These are phyloP conservation scores for Magnaporthiopsis rhizophila DNA, from an alignment of 2,329 filamentous ascomycete genomes.

Conservation along the genomic window DNA sequence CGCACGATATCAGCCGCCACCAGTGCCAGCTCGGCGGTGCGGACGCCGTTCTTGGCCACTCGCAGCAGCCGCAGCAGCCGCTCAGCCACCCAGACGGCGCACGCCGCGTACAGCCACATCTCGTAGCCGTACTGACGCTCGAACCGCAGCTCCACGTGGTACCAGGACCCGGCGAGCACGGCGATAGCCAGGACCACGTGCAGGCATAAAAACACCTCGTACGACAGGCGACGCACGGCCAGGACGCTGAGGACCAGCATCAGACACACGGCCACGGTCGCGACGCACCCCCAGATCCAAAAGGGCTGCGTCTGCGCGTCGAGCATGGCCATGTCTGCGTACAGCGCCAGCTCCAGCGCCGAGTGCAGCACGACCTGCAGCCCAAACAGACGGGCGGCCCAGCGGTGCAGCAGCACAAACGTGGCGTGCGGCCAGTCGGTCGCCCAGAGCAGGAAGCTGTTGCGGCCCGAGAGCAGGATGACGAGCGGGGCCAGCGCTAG, in stretches of 20 bases:
- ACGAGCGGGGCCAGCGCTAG: conserved; percentile 19
- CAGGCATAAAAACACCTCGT: conserved; percentile 9
- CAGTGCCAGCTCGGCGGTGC: conserved; percentile 18
- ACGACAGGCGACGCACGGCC: background rate
- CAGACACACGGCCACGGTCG: background rate
- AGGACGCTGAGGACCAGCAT: conserved; percentile 4
- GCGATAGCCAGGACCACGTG: conserved; percentile 9
- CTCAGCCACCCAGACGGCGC: conserved; percentile 30
- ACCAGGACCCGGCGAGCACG: conserved; percentile 10
- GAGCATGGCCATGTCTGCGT: conserved; percentile 20
- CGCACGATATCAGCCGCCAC: conserved; percentile 23
- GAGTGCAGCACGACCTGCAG: conserved; percentile 39
- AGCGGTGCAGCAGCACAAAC: conserved; percentile 40
- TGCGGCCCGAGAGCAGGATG: conserved; percentile 36
- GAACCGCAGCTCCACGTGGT: conserved; percentile 7
- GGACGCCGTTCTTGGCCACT: conserved; percentile 28
- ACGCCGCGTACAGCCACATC: conserved; percentile 15
- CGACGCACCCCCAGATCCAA: conserved; percentile 10
- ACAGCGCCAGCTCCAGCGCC: conserved; percentile 29
- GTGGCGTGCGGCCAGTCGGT: conserved; percentile 43
- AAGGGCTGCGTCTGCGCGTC: conserved; percentile 13
- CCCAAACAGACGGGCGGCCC: conserved; percentile 36
- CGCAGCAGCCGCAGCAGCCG: conserved; percentile 31
- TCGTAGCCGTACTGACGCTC: background rate
- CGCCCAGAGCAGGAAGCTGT: conserved; percentile 38